These are phyloP conservation scores for Pythium apleroticum DNA, from an alignment of 352 stramenopile genomes.

Conservation along the genomic window DNA sequence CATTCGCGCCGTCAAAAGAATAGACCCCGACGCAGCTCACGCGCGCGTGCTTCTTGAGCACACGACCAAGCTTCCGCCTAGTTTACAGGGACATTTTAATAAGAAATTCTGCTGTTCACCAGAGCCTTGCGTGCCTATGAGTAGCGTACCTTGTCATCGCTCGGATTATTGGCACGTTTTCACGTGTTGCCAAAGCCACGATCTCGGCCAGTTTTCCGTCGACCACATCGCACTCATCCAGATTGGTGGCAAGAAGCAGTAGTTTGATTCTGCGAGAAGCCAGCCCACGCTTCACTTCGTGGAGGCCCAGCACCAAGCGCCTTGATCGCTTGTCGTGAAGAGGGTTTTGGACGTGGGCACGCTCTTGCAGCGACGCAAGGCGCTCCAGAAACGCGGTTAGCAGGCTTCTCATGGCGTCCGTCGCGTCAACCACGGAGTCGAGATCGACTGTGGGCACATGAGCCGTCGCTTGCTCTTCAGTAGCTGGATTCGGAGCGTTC, in stretches of 20 bases:
- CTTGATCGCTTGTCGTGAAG: slow-evolving; percentile 62
- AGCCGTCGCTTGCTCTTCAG: background rate
- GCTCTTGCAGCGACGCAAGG: slow-evolving; percentile 64
- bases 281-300: slow-evolving; percentile 90
- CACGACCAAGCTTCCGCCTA: slow-evolving; percentile 90
- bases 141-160: slow-evolving; percentile 40
- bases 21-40: slow-evolving; percentile 95
- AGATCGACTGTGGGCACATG: background rate
- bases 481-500: background rate
- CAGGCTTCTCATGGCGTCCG: slow-evolving; percentile 7
- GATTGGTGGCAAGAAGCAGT: slow-evolving; percentile 89
- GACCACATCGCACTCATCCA: slow-evolving; percentile 78
- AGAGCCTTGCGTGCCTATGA: background rate
- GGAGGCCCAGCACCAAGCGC: slow-evolving; percentile 89
- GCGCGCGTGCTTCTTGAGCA: slow-evolving; percentile 92
- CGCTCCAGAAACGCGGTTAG: slow-evolving; percentile 35
- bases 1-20: slow-evolving; percentile 93
- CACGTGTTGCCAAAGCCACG: slow-evolving; percentile 51
- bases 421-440: background rate
- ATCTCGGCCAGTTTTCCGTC: slow-evolving; percentile 87
- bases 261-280: slow-evolving; percentile 80
- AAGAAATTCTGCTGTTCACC: background rate
- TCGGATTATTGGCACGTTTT: slow-evolving; percentile 49
- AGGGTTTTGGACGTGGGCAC: slow-evolving; percentile 60
- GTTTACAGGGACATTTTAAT: slow-evolving; percentile 38